Conservation (phyloP, 2,329 filamentous ascomycete genomes). For the Cytospora piceicola region DNA sequence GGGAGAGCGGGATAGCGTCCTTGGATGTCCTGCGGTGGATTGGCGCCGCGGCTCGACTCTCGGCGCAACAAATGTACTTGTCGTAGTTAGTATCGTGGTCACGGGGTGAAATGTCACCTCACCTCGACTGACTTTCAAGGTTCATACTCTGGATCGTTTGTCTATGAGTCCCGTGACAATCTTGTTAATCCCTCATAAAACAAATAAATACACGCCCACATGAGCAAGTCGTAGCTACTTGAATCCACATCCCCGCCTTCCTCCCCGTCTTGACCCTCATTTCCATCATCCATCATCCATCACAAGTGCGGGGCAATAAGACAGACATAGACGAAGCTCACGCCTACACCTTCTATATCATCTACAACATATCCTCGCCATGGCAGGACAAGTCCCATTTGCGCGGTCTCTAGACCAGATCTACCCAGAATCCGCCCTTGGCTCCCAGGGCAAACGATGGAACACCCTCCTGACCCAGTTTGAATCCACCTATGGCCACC, state of each 20-base stretch:
- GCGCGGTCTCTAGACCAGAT: conserved; percentile 78
- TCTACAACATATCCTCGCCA: conserved; percentile 34
- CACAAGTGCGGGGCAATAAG: neutral
- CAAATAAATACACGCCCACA: neutral
- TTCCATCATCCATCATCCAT: neutral
- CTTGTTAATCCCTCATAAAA: neutral
- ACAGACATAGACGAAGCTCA: neutral
- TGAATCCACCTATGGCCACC: conserved; percentile 67
- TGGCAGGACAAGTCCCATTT: conserved; percentile 70
- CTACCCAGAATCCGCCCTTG: conserved; percentile 75
- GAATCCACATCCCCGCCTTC: neutral
- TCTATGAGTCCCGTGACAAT: neutral
- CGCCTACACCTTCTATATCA: neutral
- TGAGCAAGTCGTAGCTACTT: neutral
- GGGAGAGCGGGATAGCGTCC: neutral
- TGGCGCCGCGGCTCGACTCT: conserved; percentile 19
- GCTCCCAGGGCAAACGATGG: conserved; percentile 75
- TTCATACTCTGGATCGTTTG: neutral
- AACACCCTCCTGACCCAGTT: conserved; percentile 73
- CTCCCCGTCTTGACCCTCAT: neutral
- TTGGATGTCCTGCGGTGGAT: neutral
- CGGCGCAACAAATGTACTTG: conserved; percentile 15
- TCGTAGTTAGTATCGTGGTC: neutral
- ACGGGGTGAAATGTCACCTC: conserved; percentile 24
- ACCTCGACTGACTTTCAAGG: conserved; percentile 4